Conservation (phyloP, 192 early-diverging fungal species). For the Coemansia sp. region DNA sequence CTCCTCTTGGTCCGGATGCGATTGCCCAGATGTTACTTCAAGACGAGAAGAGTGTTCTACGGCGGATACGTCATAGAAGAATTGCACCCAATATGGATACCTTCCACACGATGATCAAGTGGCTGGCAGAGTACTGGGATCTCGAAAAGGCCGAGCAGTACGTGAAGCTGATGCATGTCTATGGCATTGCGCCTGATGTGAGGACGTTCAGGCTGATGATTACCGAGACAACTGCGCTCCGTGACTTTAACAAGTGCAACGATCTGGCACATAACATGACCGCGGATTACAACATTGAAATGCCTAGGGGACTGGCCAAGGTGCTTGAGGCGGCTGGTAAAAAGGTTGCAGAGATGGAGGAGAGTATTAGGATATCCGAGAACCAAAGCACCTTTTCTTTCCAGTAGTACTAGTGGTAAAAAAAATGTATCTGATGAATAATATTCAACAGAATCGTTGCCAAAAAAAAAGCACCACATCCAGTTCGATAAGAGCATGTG, state of each 20-base stretch:
- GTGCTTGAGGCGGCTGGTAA: slow-evolving; percentile 20
- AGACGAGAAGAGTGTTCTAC: not conserved
- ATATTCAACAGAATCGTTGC: too few species aligned
- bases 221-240: slow-evolving; percentile 7
- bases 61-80: not conserved
- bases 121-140: slow-evolving; percentile 54
- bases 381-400: not conserved
- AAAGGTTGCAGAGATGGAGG: slow-evolving; percentile 21
- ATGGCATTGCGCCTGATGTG: slow-evolving; percentile 10
- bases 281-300: slow-evolving; percentile 1
- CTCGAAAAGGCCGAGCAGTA: slow-evolving; percentile 14
- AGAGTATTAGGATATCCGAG: slow-evolving; percentile 21
- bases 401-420: not conserved
- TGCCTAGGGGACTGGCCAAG: not conserved
- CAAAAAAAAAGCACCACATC: too few species aligned
- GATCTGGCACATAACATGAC: slow-evolving; percentile 13
- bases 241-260: slow-evolving; percentile 20
- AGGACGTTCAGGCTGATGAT: slow-evolving; percentile 32
- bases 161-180: slow-evolving; percentile 25
- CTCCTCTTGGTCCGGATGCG: slow-evolving; percentile 2
- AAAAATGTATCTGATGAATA: too few species aligned
- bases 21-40: too few species aligned
- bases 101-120: slow-evolving; percentile 37
- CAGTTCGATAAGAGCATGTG: too few species aligned
- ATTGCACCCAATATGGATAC: slow-evolving; percentile 13